Conservation (phyloP, 2,329 filamentous ascomycete genomes). For the Tolypocladium tundrense region DNA sequence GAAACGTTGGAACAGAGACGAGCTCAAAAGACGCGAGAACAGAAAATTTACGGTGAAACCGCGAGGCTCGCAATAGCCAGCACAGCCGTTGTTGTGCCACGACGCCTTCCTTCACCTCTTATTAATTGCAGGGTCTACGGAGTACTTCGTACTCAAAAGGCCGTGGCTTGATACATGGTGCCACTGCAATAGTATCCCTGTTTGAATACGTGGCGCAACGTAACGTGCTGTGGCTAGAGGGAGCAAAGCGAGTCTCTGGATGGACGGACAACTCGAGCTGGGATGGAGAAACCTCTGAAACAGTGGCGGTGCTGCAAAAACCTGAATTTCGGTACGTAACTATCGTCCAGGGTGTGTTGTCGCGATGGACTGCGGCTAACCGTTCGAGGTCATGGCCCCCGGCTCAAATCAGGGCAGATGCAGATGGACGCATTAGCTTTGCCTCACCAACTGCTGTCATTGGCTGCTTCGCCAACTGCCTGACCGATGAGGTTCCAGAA, state of each 20-base stretch:
- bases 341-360: background rate
- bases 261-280: background rate
- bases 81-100: background rate
- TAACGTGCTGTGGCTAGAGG: background rate
- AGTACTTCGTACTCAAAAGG: background rate
- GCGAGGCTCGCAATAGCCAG: background rate
- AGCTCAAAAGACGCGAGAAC: background rate
- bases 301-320: constrained; percentile 7
- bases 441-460: background rate
- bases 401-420: background rate
- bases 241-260: background rate
- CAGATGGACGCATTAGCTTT: background rate
- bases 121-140: background rate
- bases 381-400: background rate
- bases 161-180: background rate
- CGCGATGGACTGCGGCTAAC: background rate
- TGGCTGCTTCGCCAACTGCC: background rate
- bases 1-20: too few species aligned
- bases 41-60: background rate
- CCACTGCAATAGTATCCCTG: background rate
- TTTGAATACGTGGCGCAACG: background rate
- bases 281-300: background rate
- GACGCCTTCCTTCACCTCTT: background rate
- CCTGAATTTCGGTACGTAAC: background rate
- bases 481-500: too few species aligned